Conservation (phyloP, 371 early-diverging fungal species). For the Actinomucor elegans region DNA sequence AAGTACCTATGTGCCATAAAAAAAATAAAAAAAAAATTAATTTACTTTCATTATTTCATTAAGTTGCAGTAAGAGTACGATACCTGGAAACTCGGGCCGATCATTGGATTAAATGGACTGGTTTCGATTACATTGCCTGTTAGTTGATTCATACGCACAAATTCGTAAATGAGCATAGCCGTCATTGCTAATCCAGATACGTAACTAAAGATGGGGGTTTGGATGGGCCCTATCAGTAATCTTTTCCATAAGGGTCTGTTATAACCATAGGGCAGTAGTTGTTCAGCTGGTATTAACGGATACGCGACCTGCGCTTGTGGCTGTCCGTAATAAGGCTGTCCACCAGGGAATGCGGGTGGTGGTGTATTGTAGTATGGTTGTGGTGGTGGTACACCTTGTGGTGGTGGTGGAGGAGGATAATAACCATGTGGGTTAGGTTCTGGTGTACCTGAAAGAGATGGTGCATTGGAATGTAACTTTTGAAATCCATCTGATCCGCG, state of each 20-base stretch:
- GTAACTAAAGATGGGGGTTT: slow-evolving; percentile 55
- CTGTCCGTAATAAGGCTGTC: slow-evolving; percentile 4
- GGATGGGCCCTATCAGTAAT: slow-evolving; percentile 33
- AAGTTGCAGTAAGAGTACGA: slow-evolving; percentile 15
- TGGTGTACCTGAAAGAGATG: slow-evolving; percentile 3
- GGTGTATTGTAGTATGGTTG: slow-evolving; percentile 7
- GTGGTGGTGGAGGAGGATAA: slow-evolving; percentile 7
- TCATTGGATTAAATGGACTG: slow-evolving; percentile 61
- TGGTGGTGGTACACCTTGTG: not conserved
- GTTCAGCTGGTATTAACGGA: not conserved
- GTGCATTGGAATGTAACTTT: slow-evolving; percentile 2
- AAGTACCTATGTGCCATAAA: slow-evolving; percentile 51
- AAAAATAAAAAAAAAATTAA: not conserved
- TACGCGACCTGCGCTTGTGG: not conserved
- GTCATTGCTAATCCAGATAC: slow-evolving; percentile 52
- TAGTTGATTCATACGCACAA: slow-evolving; percentile 51
- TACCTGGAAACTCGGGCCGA: slow-evolving; percentile 61
- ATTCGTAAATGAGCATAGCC: slow-evolving; percentile 55
- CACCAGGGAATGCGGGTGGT: slow-evolving; percentile 9
- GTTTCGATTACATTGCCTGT: slow-evolving; percentile 56
- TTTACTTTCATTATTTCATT: not conserved
- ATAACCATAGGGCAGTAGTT: slow-evolving; percentile 9
- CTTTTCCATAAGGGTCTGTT: slow-evolving; percentile 14
- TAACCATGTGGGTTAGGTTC: not conserved
- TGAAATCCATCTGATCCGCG: slow-evolving; percentile 11